A percentile compares a stretch with the other conserved stretches of the same genome.
Conservation (phyloP, 441 rosid species). For the Euphorbia celastroides region DNA sequence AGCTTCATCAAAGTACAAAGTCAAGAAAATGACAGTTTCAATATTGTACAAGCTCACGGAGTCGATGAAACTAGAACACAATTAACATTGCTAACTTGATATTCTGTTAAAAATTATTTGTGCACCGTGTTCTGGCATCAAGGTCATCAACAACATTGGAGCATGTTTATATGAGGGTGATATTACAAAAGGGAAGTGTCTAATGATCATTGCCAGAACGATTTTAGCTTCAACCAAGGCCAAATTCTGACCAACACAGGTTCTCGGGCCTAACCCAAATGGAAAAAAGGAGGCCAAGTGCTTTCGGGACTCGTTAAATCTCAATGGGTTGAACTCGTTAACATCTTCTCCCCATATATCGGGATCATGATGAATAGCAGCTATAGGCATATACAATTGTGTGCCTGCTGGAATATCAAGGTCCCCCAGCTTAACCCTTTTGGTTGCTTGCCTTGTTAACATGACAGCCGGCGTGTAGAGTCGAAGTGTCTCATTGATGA, state of each 20-base stretch:
- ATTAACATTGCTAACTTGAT: neutral
- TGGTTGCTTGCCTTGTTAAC: constrained; percentile 38
- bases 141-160: constrained; percentile 36
- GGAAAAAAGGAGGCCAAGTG: constrained; percentile 52
- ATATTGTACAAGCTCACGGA: neutral
- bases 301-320: constrained; percentile 52
- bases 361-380: constrained; percentile 50
- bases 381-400: constrained; percentile 37
- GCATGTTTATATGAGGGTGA: constrained; percentile 72
- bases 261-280: constrained; percentile 66
- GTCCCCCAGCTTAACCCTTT: constrained; percentile 42
- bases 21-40: no score
- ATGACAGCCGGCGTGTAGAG: constrained; percentile 62
- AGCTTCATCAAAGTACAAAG: no score
- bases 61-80: neutral
- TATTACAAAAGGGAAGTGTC: constrained; percentile 34
- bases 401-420: constrained; percentile 57
- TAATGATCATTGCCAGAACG: constrained; percentile 46
- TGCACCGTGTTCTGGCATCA: constrained; percentile 62
- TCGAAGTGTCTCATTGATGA: constrained; percentile 61
- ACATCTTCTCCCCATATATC: constrained; percentile 75
- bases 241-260: constrained; percentile 65
- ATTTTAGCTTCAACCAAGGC: constrained; percentile 55
- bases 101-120: constrained; percentile 52
- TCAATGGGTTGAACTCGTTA: constrained; percentile 55